phyloP scores from a whole-genome alignment of 2,329 filamentous ascomycete genomes.

The Pseudogymnoascus sp. region DNA sequence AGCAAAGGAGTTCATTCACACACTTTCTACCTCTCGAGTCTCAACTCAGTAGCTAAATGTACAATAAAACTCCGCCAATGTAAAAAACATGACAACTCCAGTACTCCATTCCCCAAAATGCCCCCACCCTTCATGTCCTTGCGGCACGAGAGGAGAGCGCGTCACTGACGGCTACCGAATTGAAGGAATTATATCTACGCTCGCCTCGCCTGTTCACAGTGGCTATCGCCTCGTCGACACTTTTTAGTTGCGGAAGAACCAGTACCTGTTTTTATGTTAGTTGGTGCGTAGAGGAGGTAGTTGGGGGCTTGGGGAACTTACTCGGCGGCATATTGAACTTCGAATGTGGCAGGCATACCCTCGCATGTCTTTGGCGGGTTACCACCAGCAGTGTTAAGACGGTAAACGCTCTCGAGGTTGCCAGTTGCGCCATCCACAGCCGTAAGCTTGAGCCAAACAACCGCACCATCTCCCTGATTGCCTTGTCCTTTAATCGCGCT shows the following conservation, averaged over 20 bases:
- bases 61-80: neutral
- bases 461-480: constrained; percentile 54
- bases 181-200: constrained; percentile 7
- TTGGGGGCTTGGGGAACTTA: constrained; percentile 49
- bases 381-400: constrained; percentile 77
- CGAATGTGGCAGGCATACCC: constrained; percentile 53
- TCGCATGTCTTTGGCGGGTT: constrained; percentile 64
- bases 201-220: neutral
- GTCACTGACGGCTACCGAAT: constrained; percentile 8
- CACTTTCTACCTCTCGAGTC: neutral
- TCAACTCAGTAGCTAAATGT: constrained; percentile 2
- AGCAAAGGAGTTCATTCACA: neutral
- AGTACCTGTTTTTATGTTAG: neutral
- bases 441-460: constrained; percentile 71
- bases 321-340: constrained; percentile 73
- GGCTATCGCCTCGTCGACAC: neutral
- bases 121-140: neutral
- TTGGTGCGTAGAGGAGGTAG: neutral
- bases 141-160: neutral
- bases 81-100: neutral
- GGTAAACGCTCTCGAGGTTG: constrained; percentile 66
- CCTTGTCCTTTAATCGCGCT: constrained; percentile 48
- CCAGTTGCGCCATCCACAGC: constrained; percentile 47
- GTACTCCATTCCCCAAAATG: neutral
- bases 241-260: neutral